Evolutionary conservation across 805 yeast genomes (phyloP).

Genomic region (Lipomyces mesembrius): DNA sequence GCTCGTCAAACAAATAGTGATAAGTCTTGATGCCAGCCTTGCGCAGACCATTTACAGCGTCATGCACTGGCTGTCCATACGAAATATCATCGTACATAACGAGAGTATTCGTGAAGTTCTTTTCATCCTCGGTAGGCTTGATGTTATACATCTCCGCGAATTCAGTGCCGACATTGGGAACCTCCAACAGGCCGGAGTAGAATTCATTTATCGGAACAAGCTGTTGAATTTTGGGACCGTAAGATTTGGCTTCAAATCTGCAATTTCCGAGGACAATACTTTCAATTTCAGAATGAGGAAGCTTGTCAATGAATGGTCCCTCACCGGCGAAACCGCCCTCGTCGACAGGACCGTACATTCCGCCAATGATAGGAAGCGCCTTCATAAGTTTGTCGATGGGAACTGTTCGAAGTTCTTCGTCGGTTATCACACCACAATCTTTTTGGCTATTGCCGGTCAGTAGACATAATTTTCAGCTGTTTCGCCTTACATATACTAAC

Average conservation of each 20-base stretch:
- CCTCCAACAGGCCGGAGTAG: constrained; percentile 16
- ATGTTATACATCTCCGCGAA: constrained; percentile 25
- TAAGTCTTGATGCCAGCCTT: constrained; percentile 35
- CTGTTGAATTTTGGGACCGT: constrained; percentile 25
- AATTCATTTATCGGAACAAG: constrained; percentile 25
- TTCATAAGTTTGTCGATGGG: constrained; percentile 40
- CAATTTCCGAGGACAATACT: constrained; percentile 43
- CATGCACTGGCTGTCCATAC: constrained; percentile 33
- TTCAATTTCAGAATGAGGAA: constrained; percentile 30
- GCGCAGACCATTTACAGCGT: constrained; percentile 34
- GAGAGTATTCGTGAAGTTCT: constrained; percentile 15
- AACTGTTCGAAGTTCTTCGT: constrained; percentile 35
- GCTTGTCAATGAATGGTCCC: constrained; percentile 26
- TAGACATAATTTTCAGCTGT: background rate
- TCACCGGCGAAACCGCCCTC: constrained; percentile 41
- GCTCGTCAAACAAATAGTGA: constrained; percentile 44
- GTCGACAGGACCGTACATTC: constrained; percentile 41
- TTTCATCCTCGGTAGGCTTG: constrained; percentile 12
- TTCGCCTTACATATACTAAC: constrained; percentile 9
- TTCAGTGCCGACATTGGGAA: constrained; percentile 23
- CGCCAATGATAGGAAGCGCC: constrained; percentile 39
- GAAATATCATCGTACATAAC: constrained; percentile 35
- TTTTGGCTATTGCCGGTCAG: constrained; percentile 15
- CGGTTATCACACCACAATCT: constrained; percentile 28
- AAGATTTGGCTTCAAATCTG: constrained; percentile 39